Percentiles rank a stretch among this genome's conserved stretches.
Evolutionary conservation across 805 yeast genomes (phyloP).

Genomic region (Wickerhamiella qilinensis): DNA sequence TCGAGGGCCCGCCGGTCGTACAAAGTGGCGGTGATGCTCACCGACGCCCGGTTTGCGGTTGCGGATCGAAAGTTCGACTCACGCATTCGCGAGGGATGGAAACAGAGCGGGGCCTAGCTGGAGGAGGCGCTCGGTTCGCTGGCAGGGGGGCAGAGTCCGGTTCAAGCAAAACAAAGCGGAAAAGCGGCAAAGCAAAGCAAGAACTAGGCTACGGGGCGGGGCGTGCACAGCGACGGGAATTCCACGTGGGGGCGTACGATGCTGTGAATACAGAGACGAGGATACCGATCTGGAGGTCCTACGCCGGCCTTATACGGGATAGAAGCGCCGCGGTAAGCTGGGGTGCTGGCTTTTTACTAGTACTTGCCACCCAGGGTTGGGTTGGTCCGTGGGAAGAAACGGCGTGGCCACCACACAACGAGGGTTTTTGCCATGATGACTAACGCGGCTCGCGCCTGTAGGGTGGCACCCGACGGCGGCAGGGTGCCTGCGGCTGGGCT

Average conservation of each 20-base stretch:
- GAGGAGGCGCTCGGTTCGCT: background rate
- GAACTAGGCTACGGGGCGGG: no score
- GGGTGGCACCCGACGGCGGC: no score
- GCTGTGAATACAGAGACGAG: no score
- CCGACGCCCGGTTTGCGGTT: conserved; percentile 75
- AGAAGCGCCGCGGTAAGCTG: no score
- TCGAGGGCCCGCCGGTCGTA: conserved; percentile 90
- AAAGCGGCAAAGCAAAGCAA: background rate
- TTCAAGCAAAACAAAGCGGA: background rate
- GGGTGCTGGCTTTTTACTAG: no score
- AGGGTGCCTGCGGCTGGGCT: no score
- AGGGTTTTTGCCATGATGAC: background rate
- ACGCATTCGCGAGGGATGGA: conserved; percentile 41
- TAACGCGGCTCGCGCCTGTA: no score
- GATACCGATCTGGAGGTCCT: no score
- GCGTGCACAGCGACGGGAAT: no score
- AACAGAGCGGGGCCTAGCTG: no score
- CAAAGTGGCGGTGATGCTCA: conserved; percentile 71
- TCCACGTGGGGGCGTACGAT: no score
- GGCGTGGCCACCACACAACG: background rate
- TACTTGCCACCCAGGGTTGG: conserved; percentile 2
- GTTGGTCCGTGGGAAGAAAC: background rate
- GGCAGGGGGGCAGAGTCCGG: background rate
- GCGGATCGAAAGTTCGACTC: conserved; percentile 76
- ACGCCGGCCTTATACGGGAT: no score